Percentiles rank a stretch among this genome's conserved stretches.
These are phyloP conservation scores for Neoboletus subvelutipes DNA, from an alignment of 768 basidiomycete species.

Conservation along the genomic window DNA sequence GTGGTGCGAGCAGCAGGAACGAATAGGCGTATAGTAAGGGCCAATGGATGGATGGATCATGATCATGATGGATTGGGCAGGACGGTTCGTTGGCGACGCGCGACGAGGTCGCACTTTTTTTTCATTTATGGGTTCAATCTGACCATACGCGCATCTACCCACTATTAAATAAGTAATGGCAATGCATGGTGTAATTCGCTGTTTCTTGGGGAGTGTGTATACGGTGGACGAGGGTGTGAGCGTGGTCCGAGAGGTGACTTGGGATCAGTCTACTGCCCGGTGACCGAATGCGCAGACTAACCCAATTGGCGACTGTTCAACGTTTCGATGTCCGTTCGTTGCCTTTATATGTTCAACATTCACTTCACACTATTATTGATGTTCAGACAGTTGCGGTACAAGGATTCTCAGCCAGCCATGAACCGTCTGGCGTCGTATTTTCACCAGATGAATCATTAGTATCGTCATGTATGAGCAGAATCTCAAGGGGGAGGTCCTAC, in stretches of 20 bases:
- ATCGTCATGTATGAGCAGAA: too few relatives aligned
- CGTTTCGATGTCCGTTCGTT: not conserved
- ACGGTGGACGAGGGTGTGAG: not conserved
- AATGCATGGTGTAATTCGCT: slow-evolving; percentile 2
- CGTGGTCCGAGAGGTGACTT: too few relatives aligned
- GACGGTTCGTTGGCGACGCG: too few relatives aligned
- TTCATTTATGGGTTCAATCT: slow-evolving; percentile 26
- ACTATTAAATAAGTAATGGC: not conserved
- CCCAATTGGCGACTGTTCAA: not conserved
- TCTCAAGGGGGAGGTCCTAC: too few relatives aligned
- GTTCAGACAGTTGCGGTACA: too few relatives aligned
- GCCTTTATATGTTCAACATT: not conserved
- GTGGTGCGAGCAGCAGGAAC: slow-evolving; percentile 17
- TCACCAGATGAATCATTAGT: too few relatives aligned
- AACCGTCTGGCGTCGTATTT: too few relatives aligned
- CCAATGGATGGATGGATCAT: not conserved
- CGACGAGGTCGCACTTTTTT: not conserved
- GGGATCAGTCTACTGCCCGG: too few relatives aligned
- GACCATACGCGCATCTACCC: not conserved
- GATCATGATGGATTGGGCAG: not conserved
- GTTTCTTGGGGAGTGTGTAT: not conserved
- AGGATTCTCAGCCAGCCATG: too few relatives aligned
- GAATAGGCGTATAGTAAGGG: not conserved
- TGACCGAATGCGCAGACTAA: too few relatives aligned
- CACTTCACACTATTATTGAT: not conserved